Percentiles rank a stretch among this genome's conserved stretches.
These are phyloP conservation scores for Suhomyces prunicola DNA, from an alignment of 805 yeast species.

Conservation along the genomic window DNA sequence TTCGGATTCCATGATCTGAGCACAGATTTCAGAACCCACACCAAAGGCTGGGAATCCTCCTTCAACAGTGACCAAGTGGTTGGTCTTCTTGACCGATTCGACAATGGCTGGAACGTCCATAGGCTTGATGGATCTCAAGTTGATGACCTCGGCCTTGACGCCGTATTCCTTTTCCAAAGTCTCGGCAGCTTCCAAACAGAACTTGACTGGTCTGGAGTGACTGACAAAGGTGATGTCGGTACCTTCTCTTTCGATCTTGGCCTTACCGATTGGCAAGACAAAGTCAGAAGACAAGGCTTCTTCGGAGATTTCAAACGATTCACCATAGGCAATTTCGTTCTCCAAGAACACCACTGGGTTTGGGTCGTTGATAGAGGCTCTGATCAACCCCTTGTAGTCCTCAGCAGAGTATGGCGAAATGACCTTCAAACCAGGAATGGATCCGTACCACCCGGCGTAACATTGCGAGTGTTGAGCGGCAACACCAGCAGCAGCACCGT, in stretches of 20 bases:
- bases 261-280: constrained; percentile 89
- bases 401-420: constrained; percentile 93
- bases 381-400: constrained; percentile 92
- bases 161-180: constrained; percentile 78
- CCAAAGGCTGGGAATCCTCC: constrained; percentile 98
- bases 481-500: constrained; percentile 99
- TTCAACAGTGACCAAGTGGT: constrained; percentile 94
- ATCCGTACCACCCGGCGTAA: constrained; percentile 96
- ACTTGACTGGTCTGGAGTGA: constrained; percentile 87
- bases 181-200: constrained; percentile 88
- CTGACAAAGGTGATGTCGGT: constrained; percentile 84
- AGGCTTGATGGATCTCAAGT: constrained; percentile 96
- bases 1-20: constrained; percentile 97
- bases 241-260: constrained; percentile 94
- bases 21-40: constrained; percentile 97
- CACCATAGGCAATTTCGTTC: constrained; percentile 94
- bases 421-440: constrained; percentile 97
- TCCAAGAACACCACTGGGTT: constrained; percentile 95
- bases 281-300: constrained; percentile 87
- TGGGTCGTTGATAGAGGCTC: constrained; percentile 98
- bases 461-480: constrained; percentile 99
- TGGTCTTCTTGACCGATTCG: constrained; percentile 90
- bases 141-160: constrained; percentile 88
- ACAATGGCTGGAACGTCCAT: constrained; percentile 84
- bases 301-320: constrained; percentile 82